phyloP scores from a whole-genome alignment of 345 rosid species.

The Viola odorata region DNA sequence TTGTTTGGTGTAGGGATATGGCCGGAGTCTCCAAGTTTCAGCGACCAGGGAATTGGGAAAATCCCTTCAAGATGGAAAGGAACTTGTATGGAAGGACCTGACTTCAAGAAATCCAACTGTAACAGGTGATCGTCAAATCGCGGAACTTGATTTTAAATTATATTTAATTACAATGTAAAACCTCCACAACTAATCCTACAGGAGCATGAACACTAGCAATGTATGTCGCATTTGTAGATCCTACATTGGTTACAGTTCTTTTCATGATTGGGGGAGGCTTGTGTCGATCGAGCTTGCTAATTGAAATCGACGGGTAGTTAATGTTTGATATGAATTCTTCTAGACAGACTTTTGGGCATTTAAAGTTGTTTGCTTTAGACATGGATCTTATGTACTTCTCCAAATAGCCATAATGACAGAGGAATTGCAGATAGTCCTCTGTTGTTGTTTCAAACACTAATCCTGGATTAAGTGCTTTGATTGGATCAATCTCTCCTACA shows the following conservation, averaged over 20 bases:
- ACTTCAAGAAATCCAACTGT: too few relatives aligned
- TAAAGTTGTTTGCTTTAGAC: conserved; percentile 34
- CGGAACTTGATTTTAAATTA: too few relatives aligned
- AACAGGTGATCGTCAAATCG: too few relatives aligned
- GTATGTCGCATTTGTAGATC: conserved; percentile 46
- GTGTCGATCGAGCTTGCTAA: conserved; percentile 35
- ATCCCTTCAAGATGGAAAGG: neutral
- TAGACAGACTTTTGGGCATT: conserved; percentile 35
- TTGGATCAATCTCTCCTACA: conserved; percentile 60
- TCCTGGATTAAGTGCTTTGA: conserved; percentile 65
- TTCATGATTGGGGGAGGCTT: conserved; percentile 18
- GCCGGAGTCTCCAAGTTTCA: neutral
- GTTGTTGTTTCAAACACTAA: conserved; percentile 56
- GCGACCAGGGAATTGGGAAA: neutral
- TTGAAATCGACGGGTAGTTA: conserved; percentile 77
- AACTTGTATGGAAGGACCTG: neutral
- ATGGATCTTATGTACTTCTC: conserved; percentile 45
- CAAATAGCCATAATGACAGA: conserved; percentile 53
- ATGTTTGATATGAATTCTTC: conserved; percentile 46
- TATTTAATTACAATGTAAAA: too few relatives aligned
- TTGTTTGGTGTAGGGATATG: neutral
- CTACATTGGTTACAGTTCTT: conserved; percentile 64
- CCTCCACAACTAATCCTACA: conserved; percentile 47
- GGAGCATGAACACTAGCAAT: conserved; percentile 39
- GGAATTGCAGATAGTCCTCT: conserved; percentile 48